These are phyloP conservation scores for Scleroderma citrinum DNA, from an alignment of 768 basidiomycete genomes.

Conservation along the genomic window DNA sequence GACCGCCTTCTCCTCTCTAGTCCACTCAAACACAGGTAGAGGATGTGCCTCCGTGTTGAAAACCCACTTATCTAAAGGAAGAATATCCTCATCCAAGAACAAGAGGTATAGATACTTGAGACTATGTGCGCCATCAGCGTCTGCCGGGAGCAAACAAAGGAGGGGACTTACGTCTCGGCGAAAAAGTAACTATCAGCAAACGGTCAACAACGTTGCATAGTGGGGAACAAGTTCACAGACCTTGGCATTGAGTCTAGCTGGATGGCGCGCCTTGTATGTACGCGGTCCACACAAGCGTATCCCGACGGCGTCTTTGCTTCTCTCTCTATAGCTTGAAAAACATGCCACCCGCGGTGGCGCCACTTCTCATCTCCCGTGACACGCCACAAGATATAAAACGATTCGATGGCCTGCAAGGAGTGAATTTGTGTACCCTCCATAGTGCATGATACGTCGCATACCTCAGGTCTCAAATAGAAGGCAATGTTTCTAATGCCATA, in stretches of 20 bases:
- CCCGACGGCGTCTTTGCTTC: conserved; percentile 53
- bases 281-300: conserved; percentile 53
- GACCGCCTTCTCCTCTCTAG: conserved; percentile 12
- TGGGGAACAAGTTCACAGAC: conserved; percentile 30
- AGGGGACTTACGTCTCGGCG: conserved; percentile 22
- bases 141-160: background rate
- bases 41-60: conserved; percentile 40
- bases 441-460: conserved; percentile 21
- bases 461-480: conserved; percentile 71
- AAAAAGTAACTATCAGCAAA: conserved; percentile 33
- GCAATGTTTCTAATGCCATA: conserved; percentile 41
- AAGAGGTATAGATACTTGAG: conserved; percentile 24
- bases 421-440: background rate
- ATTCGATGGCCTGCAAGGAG: conserved; percentile 57
- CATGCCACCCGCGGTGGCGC: conserved; percentile 65
- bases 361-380: conserved; percentile 62
- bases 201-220: background rate
- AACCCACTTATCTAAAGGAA: conserved; percentile 31
- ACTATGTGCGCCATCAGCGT: background rate
- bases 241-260: conserved; percentile 67
- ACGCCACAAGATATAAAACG: conserved; percentile 65
- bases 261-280: conserved; percentile 36
- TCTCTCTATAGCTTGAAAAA: conserved; percentile 62
- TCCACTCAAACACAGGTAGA: conserved; percentile 27
- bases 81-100: conserved; percentile 25